Evolutionary conservation across 1,284 basidiomycete genomes (phyloP).

Genomic region (Gymnopus androsaceus): DNA sequence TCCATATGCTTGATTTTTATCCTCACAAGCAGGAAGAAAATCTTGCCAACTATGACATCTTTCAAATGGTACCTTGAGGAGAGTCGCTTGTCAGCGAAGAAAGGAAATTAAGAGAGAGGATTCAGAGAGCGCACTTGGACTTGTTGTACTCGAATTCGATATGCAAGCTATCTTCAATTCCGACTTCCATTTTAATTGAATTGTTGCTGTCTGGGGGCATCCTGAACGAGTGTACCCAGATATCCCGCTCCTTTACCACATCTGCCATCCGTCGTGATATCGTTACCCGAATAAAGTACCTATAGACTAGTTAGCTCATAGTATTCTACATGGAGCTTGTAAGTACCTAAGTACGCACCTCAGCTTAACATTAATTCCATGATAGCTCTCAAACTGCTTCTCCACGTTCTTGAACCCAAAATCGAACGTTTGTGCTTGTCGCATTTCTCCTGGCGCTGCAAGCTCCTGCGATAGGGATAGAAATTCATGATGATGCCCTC

Average conservation of each 20-base stretch:
- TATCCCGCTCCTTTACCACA: slow-evolving; percentile 87
- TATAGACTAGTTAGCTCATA: slow-evolving; percentile 30
- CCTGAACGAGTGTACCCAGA: slow-evolving; percentile 98
- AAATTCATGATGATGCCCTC: slow-evolving; percentile 98
- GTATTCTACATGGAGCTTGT: neutral
- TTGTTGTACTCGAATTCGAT: slow-evolving; percentile 99
- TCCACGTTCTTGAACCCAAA: slow-evolving; percentile 99
- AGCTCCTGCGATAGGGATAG: slow-evolving; percentile 94
- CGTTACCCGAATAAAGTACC: slow-evolving; percentile 93
- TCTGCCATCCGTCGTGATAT: slow-evolving; percentile 92
- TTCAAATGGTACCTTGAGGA: slow-evolving; percentile 88
- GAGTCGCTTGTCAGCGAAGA: neutral
- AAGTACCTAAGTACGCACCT: slow-evolving; percentile 62
- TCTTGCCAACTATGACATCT: slow-evolving; percentile 99
- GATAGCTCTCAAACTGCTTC: slow-evolving; percentile 98
- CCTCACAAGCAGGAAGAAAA: slow-evolving; percentile 96
- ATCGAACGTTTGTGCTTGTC: slow-evolving; percentile 92
- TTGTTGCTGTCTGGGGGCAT: slow-evolving; percentile 99
- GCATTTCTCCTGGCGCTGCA: slow-evolving; percentile 91
- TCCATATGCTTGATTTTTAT: slow-evolving; percentile 99
- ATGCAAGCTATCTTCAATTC: slow-evolving; percentile 97
- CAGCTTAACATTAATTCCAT: slow-evolving; percentile 97
- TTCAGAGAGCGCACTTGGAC: slow-evolving; percentile 79
- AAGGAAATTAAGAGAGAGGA: neutral
- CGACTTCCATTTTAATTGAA: slow-evolving; percentile 99